Evolutionary conservation across 345 rosid genomes (phyloP).

Genomic region (Melaleuca quinquenervia): DNA sequence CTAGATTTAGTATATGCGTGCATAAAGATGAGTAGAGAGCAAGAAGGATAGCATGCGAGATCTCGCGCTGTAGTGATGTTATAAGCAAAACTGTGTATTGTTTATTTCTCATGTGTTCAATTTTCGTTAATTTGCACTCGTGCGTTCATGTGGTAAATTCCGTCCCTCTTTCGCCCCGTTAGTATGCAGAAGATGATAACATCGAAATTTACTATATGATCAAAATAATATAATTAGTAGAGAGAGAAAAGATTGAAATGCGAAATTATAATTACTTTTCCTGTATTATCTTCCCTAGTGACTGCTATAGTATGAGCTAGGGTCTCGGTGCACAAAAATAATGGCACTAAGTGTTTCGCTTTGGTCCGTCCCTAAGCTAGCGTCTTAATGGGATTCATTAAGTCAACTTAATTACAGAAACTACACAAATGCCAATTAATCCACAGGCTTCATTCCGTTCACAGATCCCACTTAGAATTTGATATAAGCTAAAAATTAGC

Average conservation of each 20-base stretch:
- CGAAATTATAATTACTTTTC: background rate
- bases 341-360: background rate
- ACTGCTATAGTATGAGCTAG: background rate
- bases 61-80: background rate
- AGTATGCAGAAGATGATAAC: background rate
- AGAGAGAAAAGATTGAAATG: background rate
- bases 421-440: background rate
- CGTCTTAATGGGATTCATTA: background rate
- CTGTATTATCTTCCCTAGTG: background rate
- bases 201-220: background rate
- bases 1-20: background rate
- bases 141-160: background rate
- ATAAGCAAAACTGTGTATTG: background rate
- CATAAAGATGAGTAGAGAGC: background rate
- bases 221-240: background rate
- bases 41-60: background rate
- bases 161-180: background rate
- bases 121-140: background rate
- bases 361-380: background rate
- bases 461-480: background rate
- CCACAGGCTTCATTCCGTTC: background rate
- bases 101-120: background rate
- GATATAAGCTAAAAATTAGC: background rate
- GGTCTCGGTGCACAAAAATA: background rate
- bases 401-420: background rate